Evolutionary conservation across 2,329 filamentous ascomycete genomes (phyloP).

Genomic region (Alternaria solani): DNA sequence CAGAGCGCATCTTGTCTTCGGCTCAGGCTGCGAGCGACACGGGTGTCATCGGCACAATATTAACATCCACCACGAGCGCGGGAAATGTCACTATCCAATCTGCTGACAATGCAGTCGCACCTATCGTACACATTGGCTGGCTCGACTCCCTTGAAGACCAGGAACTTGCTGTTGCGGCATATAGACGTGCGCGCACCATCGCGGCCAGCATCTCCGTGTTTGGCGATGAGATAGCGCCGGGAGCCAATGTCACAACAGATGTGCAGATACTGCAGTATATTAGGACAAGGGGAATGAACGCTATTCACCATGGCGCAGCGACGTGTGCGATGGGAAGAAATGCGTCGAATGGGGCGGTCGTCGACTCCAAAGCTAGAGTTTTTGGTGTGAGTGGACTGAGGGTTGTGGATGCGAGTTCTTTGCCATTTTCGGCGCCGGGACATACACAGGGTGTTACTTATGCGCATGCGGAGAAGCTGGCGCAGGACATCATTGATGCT

Average conservation of each 20-base stretch:
- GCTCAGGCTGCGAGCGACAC: constrained; percentile 5
- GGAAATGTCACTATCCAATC: constrained; percentile 16
- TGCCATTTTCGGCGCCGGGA: constrained; percentile 10
- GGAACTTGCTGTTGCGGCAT: constrained; percentile 15
- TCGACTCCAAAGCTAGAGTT: constrained; percentile 13
- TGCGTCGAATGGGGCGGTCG: constrained; percentile 5
- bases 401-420: constrained; percentile 10
- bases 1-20: constrained; percentile 1
- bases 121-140: constrained; percentile 9
- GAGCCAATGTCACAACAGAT: constrained; percentile 11
- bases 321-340: constrained; percentile 10
- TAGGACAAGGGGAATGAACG: constrained; percentile 8
- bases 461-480: constrained; percentile 14
- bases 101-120: constrained; percentile 5
- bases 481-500: constrained; percentile 12
- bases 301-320: constrained; percentile 10
- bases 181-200: constrained; percentile 10
- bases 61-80: constrained; percentile 10
- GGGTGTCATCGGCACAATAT: constrained; percentile 10
- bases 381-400: constrained; percentile 15
- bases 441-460: constrained; percentile 14
- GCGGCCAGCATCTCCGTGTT: constrained; percentile 11
- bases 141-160: constrained; percentile 11
- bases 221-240: constrained; percentile 11
- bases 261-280: constrained; percentile 14